These are phyloP conservation scores for Taiwanofungus camphoratus DNA, from an alignment of 1,284 basidiomycete genomes.

Conservation along the genomic window DNA sequence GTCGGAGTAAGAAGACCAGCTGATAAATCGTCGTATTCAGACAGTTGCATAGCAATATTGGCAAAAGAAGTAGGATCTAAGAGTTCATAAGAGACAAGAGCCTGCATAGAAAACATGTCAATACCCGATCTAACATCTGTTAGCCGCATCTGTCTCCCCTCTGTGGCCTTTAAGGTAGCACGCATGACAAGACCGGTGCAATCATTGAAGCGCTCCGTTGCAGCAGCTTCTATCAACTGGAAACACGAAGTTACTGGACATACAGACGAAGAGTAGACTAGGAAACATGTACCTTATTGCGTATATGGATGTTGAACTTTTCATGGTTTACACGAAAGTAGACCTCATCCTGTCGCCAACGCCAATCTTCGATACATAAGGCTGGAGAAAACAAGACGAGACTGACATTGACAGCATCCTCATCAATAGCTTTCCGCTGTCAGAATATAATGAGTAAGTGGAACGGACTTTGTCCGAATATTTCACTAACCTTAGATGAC, in stretches of 20 bases:
- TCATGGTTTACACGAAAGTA: slow-evolving; percentile 87
- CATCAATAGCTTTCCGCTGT: slow-evolving; percentile 54
- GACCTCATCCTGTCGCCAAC: slow-evolving; percentile 55
- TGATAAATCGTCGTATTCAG: slow-evolving; percentile 53
- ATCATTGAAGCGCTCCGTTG: slow-evolving; percentile 73
- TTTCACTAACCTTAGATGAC: slow-evolving; percentile 42
- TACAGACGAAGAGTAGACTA: neutral
- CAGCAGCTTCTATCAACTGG: slow-evolving; percentile 73
- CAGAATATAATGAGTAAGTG: slow-evolving; percentile 6
- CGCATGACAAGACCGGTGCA: slow-evolving; percentile 67
- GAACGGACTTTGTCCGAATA: neutral
- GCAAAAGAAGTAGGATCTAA: slow-evolving; percentile 60
- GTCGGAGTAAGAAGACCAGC: slow-evolving; percentile 48
- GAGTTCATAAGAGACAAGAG: slow-evolving; percentile 1
- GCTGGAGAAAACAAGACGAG: slow-evolving; percentile 1
- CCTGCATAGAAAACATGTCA: slow-evolving; percentile 10
- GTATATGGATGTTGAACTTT: slow-evolving; percentile 82
- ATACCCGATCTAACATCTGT: slow-evolving; percentile 62
- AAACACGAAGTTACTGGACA: slow-evolving; percentile 3
- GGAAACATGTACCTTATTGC: slow-evolving; percentile 63
- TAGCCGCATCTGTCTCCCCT: slow-evolving; percentile 56
- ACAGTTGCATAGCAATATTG: slow-evolving; percentile 53
- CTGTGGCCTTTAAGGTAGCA: slow-evolving; percentile 65
- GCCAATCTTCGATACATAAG: no score
- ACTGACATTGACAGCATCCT: slow-evolving; percentile 64